phyloP scores from a whole-genome alignment of 192 early-diverging fungal species.

The Backusella westeae region DNA sequence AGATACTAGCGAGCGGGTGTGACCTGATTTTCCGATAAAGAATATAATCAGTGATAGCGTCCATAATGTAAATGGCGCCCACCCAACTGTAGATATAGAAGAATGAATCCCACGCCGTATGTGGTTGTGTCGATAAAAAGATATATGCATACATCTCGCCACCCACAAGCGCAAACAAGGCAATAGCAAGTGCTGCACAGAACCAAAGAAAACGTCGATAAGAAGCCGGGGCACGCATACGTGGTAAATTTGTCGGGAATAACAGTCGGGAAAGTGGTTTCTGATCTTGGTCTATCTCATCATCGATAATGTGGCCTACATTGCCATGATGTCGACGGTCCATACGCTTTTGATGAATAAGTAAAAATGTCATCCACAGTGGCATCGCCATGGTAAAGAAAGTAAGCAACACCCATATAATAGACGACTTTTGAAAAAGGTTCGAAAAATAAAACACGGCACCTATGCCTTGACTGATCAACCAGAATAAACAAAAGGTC shows the following conservation, averaged over 20 bases:
- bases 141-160: constrained; percentile 69
- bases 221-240: constrained; percentile 64
- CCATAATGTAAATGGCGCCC: constrained; percentile 66
- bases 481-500: constrained; percentile 68
- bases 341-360: constrained; percentile 47
- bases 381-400: constrained; percentile 75
- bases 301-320: background rate
- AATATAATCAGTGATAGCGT: constrained; percentile 63
- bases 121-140: constrained; percentile 56
- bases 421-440: constrained; percentile 49
- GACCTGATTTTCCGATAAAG: constrained; percentile 60
- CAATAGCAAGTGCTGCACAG: constrained; percentile 65
- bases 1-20: constrained; percentile 66
- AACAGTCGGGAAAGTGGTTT: constrained; percentile 15
- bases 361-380: constrained; percentile 59
- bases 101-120: constrained; percentile 58
- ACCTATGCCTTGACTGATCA: constrained; percentile 56
- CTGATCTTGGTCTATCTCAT: background rate
- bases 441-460: constrained; percentile 55
- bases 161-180: constrained; percentile 62
- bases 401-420: constrained; percentile 70
- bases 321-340: constrained; percentile 17
- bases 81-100: constrained; percentile 77
- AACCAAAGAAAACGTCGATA: constrained; percentile 80
- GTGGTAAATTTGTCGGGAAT: constrained; percentile 55